phyloP scores from a whole-genome alignment of 2,329 filamentous ascomycete species.

The Tolypocladium guangdongense region DNA sequence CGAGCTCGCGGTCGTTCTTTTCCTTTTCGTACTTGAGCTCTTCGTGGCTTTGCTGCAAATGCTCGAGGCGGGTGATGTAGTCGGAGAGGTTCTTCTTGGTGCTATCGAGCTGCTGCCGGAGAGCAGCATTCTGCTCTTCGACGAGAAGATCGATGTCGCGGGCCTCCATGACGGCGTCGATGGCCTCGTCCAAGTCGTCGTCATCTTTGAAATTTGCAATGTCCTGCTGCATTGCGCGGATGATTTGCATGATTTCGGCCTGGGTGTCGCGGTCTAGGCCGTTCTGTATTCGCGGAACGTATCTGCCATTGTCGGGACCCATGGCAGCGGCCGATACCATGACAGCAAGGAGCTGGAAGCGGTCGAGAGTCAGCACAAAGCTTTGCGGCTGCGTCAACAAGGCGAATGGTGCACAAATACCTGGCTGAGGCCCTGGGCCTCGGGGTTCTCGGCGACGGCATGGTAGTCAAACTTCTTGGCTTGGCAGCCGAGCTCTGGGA shows the following conservation, averaged over 20 bases:
- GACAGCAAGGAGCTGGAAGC: constrained; percentile 46
- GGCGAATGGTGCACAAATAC: constrained; percentile 20
- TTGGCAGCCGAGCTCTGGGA: constrained; percentile 39
- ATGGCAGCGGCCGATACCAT: constrained; percentile 50
- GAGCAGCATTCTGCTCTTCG: constrained; percentile 42
- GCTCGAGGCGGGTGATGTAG: constrained; percentile 47
- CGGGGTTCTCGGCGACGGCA: constrained; percentile 45
- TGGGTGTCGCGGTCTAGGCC: constrained; percentile 31
- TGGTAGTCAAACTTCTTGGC: constrained; percentile 45
- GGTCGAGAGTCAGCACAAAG: neutral
- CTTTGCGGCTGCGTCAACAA: neutral
- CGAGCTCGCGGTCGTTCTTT: constrained; percentile 42
- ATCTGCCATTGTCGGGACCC: constrained; percentile 44
- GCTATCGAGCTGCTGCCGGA: constrained; percentile 39
- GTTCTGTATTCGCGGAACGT: constrained; percentile 35
- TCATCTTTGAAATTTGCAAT: constrained; percentile 23
- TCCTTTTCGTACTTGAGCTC: constrained; percentile 53
- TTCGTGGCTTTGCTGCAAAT: constrained; percentile 52
- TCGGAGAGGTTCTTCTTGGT: constrained; percentile 47
- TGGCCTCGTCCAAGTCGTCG: constrained; percentile 27
- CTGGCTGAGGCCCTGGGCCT: constrained; percentile 42
- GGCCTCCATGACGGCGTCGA: constrained; percentile 28
- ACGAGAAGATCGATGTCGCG: constrained; percentile 45
- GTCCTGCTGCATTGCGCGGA: constrained; percentile 29
- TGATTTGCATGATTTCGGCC: constrained; percentile 33